phyloP scores from a whole-genome alignment of 257 asterid genomes.

The Vinca minor region DNA sequence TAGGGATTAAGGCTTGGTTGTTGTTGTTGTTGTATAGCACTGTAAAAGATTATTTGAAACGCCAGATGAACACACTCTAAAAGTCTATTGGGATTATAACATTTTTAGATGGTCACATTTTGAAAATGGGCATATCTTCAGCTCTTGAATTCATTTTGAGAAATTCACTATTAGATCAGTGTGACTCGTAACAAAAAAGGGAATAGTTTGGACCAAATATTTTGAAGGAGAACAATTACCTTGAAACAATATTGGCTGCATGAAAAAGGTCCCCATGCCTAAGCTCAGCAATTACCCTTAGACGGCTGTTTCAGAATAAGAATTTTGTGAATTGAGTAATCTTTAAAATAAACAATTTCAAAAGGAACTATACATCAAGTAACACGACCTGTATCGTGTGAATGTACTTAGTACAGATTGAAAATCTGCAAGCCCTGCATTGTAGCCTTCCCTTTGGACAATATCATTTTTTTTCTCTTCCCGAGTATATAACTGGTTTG shows the following conservation, averaged over 20 bases:
- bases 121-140: not conserved
- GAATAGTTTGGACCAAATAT: not conserved
- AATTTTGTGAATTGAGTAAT: not conserved
- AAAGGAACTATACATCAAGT: constrained; percentile 6
- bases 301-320: constrained; percentile 48
- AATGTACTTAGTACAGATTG: constrained; percentile 71
- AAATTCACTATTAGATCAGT: not conserved
- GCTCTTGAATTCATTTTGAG: not conserved
- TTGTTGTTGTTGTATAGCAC: too few species aligned
- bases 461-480: constrained; percentile 33
- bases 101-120: not conserved
- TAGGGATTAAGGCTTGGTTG: too few species aligned
- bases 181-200: not conserved
- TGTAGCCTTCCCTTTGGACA: constrained; percentile 55
- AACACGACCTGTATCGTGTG: constrained; percentile 65
- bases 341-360: not conserved
- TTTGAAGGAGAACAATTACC: constrained; percentile 31
- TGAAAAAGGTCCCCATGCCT: constrained; percentile 76
- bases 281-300: constrained; percentile 77
- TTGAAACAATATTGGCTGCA: constrained; percentile 78
- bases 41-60: too few species aligned
- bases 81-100: too few species aligned
- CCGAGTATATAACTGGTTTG: constrained; percentile 29
- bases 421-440: constrained; percentile 67
- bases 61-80: too few species aligned